Evolutionary conservation across 2,329 filamentous ascomycete genomes (phyloP).

Genomic region (Cercospora zeina): DNA sequence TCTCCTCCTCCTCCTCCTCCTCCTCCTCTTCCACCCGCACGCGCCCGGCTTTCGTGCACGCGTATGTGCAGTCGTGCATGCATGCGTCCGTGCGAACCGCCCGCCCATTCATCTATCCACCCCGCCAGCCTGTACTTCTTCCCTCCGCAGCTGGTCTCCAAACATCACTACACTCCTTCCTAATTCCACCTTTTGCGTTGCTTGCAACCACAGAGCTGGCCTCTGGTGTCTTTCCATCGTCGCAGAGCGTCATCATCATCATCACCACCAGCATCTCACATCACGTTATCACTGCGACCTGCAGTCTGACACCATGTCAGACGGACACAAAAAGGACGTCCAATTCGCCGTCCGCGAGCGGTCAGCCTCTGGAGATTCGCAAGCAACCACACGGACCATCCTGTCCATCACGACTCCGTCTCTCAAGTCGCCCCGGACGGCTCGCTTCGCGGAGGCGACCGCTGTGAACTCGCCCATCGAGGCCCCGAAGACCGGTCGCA

Average conservation of each 20-base stretch:
- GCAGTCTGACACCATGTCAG: conserved; percentile 47
- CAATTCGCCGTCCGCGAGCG: conserved; percentile 45
- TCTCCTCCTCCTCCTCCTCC: conserved; percentile 11
- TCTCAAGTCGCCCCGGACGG: conserved; percentile 61
- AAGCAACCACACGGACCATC: conserved; percentile 28
- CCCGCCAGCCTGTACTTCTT: conserved; percentile 23
- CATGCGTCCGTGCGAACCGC: conserved; percentile 34
- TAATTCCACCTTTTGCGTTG: conserved; percentile 28
- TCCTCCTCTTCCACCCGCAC: conserved; percentile 18
- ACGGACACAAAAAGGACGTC: conserved; percentile 49
- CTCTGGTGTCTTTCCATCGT: conserved; percentile 36
- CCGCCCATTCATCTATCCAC: conserved; percentile 20
- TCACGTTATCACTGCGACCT: conserved; percentile 14
- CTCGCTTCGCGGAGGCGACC: conserved; percentile 79
- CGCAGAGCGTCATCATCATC: conserved; percentile 22
- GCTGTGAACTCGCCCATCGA: conserved; percentile 76
- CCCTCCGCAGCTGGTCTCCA: conserved; percentile 30
- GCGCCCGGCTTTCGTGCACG: conserved; percentile 24
- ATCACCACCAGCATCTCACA: conserved; percentile 19
- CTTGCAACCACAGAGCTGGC: conserved; percentile 37
- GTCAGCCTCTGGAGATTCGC: conserved; percentile 38
- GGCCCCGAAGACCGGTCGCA: conserved; percentile 46
- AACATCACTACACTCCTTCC: conserved; percentile 23
- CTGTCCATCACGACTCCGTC: conserved; percentile 34
- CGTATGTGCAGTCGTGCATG: conserved; percentile 12